Conservation (phyloP, 2,329 filamentous ascomycete species). For the Epichloe festucae region DNA sequence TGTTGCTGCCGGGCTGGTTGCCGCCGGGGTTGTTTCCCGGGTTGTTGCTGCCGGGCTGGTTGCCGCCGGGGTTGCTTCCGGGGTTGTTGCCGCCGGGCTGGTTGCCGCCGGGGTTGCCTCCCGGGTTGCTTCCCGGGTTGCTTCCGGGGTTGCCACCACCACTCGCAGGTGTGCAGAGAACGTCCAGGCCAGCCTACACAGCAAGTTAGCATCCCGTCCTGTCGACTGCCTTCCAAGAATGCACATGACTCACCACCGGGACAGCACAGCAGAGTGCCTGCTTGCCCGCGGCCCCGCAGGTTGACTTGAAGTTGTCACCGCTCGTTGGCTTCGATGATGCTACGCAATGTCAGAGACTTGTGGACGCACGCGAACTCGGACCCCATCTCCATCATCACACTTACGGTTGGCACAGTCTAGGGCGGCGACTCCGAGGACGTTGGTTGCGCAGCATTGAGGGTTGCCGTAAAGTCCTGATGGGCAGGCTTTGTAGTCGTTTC, state of each 20-base stretch:
- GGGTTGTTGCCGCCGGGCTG: neutral
- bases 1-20: neutral
- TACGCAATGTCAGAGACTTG: neutral
- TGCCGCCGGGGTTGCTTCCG: neutral
- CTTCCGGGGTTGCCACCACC: neutral
- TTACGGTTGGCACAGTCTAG: constrained; percentile 26
- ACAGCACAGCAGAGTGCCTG: constrained; percentile 6
- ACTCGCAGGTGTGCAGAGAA: neutral
- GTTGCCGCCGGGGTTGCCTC: neutral
- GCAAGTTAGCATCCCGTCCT: neutral
- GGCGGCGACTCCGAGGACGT: constrained; percentile 33
- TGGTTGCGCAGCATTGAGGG: constrained; percentile 33
- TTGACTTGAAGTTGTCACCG: constrained; percentile 2
- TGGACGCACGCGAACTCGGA: neutral
- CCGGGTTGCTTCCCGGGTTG: neutral
- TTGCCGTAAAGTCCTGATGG: constrained; percentile 12
- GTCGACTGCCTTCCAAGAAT: too few species aligned
- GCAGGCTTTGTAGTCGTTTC: constrained; percentile 8
- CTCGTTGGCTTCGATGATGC: neutral
- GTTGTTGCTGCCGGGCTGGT: neutral
- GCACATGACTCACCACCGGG: constrained; percentile 3
- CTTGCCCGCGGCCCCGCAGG: constrained; percentile 1
- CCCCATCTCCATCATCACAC: neutral
- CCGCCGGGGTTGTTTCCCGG: neutral
- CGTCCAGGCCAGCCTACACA: neutral